Base-by-base conservation (phyloP, 257 asterid species). In the Ligustrum vulgare region DNA sequence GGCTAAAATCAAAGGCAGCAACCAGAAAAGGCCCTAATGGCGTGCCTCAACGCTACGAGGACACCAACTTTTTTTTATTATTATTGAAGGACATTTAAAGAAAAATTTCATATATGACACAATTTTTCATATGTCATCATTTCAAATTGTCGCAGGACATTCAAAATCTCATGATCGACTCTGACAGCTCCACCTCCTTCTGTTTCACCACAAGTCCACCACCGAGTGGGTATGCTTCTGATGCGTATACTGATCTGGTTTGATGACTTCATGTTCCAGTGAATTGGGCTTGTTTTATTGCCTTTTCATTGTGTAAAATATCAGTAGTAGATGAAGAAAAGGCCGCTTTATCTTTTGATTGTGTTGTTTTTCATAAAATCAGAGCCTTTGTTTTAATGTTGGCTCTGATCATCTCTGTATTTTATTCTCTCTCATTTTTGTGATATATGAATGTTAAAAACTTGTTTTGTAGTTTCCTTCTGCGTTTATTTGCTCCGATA, bases 151-250 rank as follows among this genome's bases (percentile, higher is more conserved):
- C n/a, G n/a, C n/a, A n/a, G n/a, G n/a, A n/a, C n/a, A n/a, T n/a
- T n/a, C n/a, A n/a, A n/a, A n/a, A n/a, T n/a, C n/a, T n/a, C n/a
- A n/a, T n/a, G n/a, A n/a, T n/a, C n/a, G n/a, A n/a, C n/a, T n/a
- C n/a, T n/a, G 72, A 45, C 32, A 20, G 71, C 31, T 54, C 70
- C 35, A 10, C 23, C 73, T 75, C 84, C 34, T 66, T n/a, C n/a
- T n/a, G n/a, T n/a, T n/a, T 77, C 54, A 20, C 82, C 73, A 0
- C 85, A 31, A 87, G 80, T 60, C 84, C 89, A 11, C 85, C 89
- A 68, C 69, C 75, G 5, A 75, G 80, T 77, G 36, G 75, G 45
- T 74, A 77, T 78, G 9, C 72, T 60, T 77, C 84, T 68, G 82
- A 80, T 22, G 84, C 78, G 20, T 58, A 45, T 70, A 2, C 72